Evolutionary conservation across 345 rosid genomes (phyloP), one percentile per base, ranked within the genome.

Genomic region (Noccaea bulbosa): DNA sequence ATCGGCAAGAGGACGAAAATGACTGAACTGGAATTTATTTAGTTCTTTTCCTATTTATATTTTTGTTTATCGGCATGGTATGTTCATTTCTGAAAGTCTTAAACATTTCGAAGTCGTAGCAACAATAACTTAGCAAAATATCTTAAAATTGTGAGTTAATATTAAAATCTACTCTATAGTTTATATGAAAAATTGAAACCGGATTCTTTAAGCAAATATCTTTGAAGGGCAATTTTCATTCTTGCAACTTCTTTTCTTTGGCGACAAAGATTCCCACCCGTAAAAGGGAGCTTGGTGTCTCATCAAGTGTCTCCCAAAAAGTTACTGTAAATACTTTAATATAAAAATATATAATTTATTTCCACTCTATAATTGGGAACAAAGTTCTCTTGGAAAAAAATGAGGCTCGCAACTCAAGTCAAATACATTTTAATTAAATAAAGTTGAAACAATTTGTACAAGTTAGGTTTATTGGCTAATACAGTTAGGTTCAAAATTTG

Each of bases 201-300:
- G 55, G 27, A 50, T 5, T 2, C 22, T 2, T 20, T 24, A 24
- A 24, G 30, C 30, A 51, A 27, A 51, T 27, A 27, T 51, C 56
- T 22, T 24, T 51, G 30, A 14, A 67, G 7, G 62, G 45, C 4
- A 53, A 15, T 53, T 14, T 33, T 54, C 1, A 15, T 10, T 52
- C 57, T 65, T 65, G 45, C 15, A 12, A n/a, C 14, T 49, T 20
- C 35, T 49, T 32, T 47, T 38, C 22, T 65, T 20, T 15, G 41
- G 37, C 15, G 62, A 69, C 56, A 57, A 69, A 37, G 73, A 69
- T 69, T 35, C 73, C 73, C 73, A 54, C 65, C 65, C 55, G 55
- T 69, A 37, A 34, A 57, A 69, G 57, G 56, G 39, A 69, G 38
- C 5, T 46, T 56, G 47, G 56, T 46, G 56, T 35, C 47, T 57